Evolutionary conservation across 1,284 basidiomycete species (phyloP), one percentile per base, ranked within the genome.

Genomic region (Takashimella koratensis): DNA sequence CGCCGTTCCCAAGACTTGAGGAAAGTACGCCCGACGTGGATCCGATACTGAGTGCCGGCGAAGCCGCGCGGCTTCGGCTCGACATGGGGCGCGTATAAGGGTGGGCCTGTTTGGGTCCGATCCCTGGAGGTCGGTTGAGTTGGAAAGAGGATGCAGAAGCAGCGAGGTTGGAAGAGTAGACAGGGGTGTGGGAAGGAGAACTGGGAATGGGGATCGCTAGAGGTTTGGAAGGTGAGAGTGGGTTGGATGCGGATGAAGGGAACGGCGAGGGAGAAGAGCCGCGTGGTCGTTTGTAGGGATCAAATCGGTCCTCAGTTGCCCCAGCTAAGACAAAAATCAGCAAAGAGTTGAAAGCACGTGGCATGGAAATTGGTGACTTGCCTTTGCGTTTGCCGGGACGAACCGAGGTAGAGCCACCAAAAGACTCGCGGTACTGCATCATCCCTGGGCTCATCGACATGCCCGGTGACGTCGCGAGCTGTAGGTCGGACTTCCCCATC

Each of bases 241-340:
- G 65, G 26, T 61, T 50, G 5, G 64, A 51, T 5, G 57, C 60
- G 13, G 54, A 53, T 16, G 45, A 52, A 16, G 65, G 46, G 44
- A 59, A 58, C 1, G 66, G 53, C 3, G 70, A 71, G 1, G 73
- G 73, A 3, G 73, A 75, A 1, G 65, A 57, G 2, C 68, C 73
- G 1, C 73, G 59, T 5, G 68, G 67, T 3, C 73, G 62, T 58
- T 75, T 75, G 60, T 75, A 75, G 5, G 71, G 73, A 54, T 75
- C 73, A 53, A 71, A 75, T 10, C 73, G 64, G 53, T 75, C 73
- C 20, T 74, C 73, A 2, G 39, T 49, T 10, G 51, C 63, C 53
- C 64, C 58, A 26, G 63, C 66, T 67, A 12, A 36, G 53, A 43
- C 2, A 43, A 30, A 13, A 5, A 13, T 13, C 12, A 23, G 24